A percentile compares a stretch with the other conserved stretches of the same genome.
These are phyloP conservation scores for Herpetomonas tarakana DNA, from an alignment of 208 protist genomes.

Conservation along the genomic window DNA sequence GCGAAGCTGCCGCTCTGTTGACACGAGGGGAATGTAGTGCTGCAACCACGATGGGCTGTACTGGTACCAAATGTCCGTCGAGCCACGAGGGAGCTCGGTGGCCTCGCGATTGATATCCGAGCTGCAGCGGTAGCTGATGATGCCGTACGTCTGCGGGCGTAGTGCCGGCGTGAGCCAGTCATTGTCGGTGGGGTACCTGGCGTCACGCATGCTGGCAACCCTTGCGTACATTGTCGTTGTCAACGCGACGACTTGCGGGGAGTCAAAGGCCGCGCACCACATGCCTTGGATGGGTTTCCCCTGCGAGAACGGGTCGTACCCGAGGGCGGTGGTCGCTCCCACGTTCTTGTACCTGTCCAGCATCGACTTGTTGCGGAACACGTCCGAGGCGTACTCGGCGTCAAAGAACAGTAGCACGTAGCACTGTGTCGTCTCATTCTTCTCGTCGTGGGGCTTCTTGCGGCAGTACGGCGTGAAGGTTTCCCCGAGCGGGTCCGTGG, in stretches of 20 bases:
- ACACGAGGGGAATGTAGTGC: slow-evolving; percentile 68
- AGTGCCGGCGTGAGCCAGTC: slow-evolving; percentile 31
- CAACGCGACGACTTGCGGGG: slow-evolving; percentile 57
- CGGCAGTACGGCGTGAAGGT: slow-evolving; percentile 51
- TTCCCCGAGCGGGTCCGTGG: slow-evolving; percentile 32
- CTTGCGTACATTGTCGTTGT: slow-evolving; percentile 29
- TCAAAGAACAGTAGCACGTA: slow-evolving; percentile 80
- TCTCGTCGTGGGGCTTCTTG: slow-evolving; percentile 9
- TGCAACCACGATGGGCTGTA: slow-evolving; percentile 36
- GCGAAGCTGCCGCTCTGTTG: slow-evolving; percentile 15
- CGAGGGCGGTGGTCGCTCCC: slow-evolving; percentile 43
- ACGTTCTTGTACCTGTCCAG: slow-evolving; percentile 25
- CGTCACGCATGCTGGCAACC: slow-evolving; percentile 28
- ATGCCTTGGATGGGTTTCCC: slow-evolving; percentile 12
- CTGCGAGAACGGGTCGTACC: slow-evolving; percentile 55
- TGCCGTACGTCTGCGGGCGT: slow-evolving; percentile 20
- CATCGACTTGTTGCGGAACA: slow-evolving; percentile 51
- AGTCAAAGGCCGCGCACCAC: slow-evolving; percentile 42
- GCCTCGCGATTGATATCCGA: slow-evolving; percentile 47
- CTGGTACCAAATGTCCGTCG: slow-evolving; percentile 60
- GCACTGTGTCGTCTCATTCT: slow-evolving; percentile 21
- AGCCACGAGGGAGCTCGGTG: slow-evolving; percentile 49
- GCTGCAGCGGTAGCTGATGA: slow-evolving; percentile 57
- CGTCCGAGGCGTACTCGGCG: slow-evolving; percentile 42
- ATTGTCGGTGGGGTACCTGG: slow-evolving; percentile 18